phyloP scores from a whole-genome alignment of 2,329 filamentous ascomycete species.

The Cordyceps javanica region DNA sequence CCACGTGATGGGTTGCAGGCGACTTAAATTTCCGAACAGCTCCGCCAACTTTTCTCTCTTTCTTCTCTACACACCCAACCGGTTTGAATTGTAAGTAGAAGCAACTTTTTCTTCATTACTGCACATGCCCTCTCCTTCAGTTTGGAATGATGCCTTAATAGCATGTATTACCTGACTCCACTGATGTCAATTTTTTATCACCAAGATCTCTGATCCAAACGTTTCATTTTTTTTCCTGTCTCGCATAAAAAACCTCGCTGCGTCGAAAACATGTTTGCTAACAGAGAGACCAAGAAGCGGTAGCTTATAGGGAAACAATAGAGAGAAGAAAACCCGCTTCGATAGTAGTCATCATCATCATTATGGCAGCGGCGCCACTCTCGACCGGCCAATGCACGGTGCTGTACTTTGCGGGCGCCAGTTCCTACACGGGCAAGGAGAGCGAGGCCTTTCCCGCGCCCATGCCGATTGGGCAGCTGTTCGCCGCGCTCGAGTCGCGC shows the following conservation, averaged over 20 bases:
- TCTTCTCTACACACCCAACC: conserved; percentile 8
- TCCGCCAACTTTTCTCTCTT: conserved; percentile 2
- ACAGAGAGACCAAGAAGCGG: conserved; percentile 14
- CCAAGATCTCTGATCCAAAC: conserved; percentile 63
- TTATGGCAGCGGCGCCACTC: conserved; percentile 35
- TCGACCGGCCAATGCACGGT: conserved; percentile 66
- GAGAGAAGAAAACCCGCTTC: not conserved
- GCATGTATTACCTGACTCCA: conserved; percentile 55
- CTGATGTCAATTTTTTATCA: conserved; percentile 58
- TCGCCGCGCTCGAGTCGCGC: conserved; percentile 58
- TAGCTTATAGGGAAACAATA: not conserved
- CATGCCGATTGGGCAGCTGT: conserved; percentile 55
- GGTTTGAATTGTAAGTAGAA: conserved; percentile 28
- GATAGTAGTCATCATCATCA: too few species aligned
- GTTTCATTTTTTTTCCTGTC: conserved; percentile 10
- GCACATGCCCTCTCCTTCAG: not conserved
- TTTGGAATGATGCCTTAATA: conserved; percentile 47
- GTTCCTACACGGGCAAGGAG: conserved; percentile 63
- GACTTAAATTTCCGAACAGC: conserved; percentile 6
- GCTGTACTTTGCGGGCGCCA: conserved; percentile 75
- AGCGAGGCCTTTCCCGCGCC: conserved; percentile 62
- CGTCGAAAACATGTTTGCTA: conserved; percentile 16
- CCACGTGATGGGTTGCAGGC: conserved; percentile 12
- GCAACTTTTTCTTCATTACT: not conserved
- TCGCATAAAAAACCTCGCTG: not conserved